phyloP scores from a whole-genome alignment of 768 basidiomycete genomes.

The Fomitopsis serialis region DNA sequence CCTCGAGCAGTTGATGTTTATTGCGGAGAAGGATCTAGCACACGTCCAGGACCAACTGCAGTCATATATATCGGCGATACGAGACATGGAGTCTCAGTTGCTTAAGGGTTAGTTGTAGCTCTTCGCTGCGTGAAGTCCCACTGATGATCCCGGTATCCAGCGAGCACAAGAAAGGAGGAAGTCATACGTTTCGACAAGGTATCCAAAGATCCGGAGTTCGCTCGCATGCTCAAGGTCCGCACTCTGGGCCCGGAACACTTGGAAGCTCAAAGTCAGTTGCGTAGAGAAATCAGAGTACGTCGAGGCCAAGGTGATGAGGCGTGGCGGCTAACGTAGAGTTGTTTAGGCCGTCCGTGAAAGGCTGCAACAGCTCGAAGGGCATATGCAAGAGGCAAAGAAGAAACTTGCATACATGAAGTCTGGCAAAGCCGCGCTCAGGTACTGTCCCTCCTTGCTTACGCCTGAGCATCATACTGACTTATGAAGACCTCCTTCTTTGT shows the following conservation, averaged over 20 bases:
- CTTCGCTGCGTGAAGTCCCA: background rate
- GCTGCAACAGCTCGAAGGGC: slow-evolving; percentile 74
- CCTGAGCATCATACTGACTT: background rate
- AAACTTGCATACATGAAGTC: slow-evolving; percentile 55
- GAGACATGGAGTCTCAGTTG: slow-evolving; percentile 58
- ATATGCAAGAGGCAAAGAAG: slow-evolving; percentile 66
- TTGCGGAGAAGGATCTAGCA: background rate
- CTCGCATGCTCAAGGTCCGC: slow-evolving; percentile 36
- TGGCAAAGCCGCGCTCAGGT: slow-evolving; percentile 62
- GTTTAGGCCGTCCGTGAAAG: slow-evolving; percentile 73
- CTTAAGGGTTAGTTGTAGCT: slow-evolving; percentile 52
- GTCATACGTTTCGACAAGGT: slow-evolving; percentile 76
- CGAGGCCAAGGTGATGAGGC: background rate
- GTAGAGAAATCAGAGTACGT: slow-evolving; percentile 66
- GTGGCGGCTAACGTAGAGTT: too few relatives aligned
- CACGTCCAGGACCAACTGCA: slow-evolving; percentile 5
- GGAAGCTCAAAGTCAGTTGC: slow-evolving; percentile 74
- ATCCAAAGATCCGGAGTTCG: slow-evolving; percentile 71
- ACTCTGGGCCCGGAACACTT: slow-evolving; percentile 72
- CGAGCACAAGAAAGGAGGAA: slow-evolving; percentile 78
- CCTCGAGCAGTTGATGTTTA: background rate
- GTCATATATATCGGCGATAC: slow-evolving; percentile 36
- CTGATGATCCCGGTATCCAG: slow-evolving; percentile 32
- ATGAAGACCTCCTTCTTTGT: slow-evolving; percentile 68
- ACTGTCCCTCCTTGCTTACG: slow-evolving; percentile 4